phyloP scores from a whole-genome alignment of 768 basidiomycete species.

The Paxillus involutus region DNA sequence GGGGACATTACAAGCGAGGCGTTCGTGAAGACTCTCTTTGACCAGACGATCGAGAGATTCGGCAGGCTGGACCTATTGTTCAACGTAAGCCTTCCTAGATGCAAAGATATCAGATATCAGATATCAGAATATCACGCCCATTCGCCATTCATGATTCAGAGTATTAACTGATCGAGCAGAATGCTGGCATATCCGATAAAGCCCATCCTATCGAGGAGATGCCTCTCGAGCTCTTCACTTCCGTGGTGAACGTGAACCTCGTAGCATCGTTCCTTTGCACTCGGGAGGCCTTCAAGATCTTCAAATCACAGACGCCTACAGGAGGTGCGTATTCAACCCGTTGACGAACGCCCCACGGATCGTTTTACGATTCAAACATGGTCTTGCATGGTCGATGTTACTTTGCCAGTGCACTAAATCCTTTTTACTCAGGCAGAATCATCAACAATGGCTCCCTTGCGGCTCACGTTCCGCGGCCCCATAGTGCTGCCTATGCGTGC shows the following conservation, averaged over 20 bases:
- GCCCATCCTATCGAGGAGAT: constrained; percentile 57
- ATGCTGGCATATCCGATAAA: constrained; percentile 64
- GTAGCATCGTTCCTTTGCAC: constrained; percentile 75
- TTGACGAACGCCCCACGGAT: background rate
- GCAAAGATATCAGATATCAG: no score
- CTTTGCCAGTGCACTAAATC: background rate
- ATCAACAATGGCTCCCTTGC: constrained; percentile 87
- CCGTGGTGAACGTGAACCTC: constrained; percentile 71
- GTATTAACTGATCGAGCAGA: constrained; percentile 40
- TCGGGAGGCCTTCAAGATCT: constrained; percentile 67
- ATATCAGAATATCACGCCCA: no score
- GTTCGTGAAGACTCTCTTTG: constrained; percentile 63
- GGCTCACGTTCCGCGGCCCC: constrained; percentile 68
- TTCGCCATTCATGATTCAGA: background rate
- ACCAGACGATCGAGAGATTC: constrained; percentile 49
- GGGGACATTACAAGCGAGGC: constrained; percentile 69
- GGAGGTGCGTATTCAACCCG: constrained; percentile 52
- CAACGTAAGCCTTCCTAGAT: constrained; percentile 47
- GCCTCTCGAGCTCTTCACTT: constrained; percentile 59
- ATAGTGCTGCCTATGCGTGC: constrained; percentile 63
- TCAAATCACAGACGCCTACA: constrained; percentile 69
- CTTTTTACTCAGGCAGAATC: constrained; percentile 55
- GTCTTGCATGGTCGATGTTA: background rate
- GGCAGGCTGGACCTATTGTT: constrained; percentile 78
- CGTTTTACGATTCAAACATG: background rate